These are phyloP conservation scores for Didymella keratinophila DNA, from an alignment of 2,329 filamentous ascomycete genomes.

Conservation along the genomic window DNA sequence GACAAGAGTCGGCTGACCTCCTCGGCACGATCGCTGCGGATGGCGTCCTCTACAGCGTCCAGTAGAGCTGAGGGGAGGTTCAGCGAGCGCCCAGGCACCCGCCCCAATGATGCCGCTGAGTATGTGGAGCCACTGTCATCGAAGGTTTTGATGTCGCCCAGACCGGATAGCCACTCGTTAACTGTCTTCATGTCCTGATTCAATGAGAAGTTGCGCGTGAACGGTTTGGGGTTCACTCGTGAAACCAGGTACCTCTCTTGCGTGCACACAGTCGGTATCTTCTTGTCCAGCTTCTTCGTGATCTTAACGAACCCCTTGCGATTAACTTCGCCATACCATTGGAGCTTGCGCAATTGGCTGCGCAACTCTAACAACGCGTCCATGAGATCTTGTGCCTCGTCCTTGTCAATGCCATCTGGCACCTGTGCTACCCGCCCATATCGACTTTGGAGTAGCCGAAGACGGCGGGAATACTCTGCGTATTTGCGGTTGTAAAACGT, in stretches of 20 bases:
- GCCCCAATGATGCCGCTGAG: constrained; percentile 74
- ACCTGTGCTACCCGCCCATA: constrained; percentile 79
- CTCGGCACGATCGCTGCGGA: constrained; percentile 71
- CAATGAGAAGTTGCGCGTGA: constrained; percentile 76
- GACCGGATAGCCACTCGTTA: constrained; percentile 88
- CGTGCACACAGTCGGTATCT: constrained; percentile 75
- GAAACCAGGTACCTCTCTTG: constrained; percentile 88
- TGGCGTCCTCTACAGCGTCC: constrained; percentile 75
- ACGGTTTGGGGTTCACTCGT: constrained; percentile 87
- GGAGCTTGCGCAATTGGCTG: constrained; percentile 85
- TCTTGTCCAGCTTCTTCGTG: constrained; percentile 98
- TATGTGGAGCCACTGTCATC: constrained; percentile 78
- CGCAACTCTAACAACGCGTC: constrained; percentile 88
- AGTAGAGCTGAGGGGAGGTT: constrained; percentile 73
- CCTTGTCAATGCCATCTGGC: constrained; percentile 77
- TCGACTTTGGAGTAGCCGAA: constrained; percentile 85
- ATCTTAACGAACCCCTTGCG: constrained; percentile 96
- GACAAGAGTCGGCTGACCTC: constrained; percentile 64
- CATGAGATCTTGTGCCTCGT: constrained; percentile 91
- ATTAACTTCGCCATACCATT: constrained; percentile 99
- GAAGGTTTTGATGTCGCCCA: constrained; percentile 78
- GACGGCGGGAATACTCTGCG: constrained; percentile 79
- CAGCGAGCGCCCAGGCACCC: constrained; percentile 77
- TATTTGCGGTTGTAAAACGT: constrained; percentile 97
- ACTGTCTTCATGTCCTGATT: constrained; percentile 70